Evolutionary conservation across 345 rosid genomes (phyloP), one percentile per base, ranked within the genome.

Genomic region (Psidium friedrichsthalianum): DNA sequence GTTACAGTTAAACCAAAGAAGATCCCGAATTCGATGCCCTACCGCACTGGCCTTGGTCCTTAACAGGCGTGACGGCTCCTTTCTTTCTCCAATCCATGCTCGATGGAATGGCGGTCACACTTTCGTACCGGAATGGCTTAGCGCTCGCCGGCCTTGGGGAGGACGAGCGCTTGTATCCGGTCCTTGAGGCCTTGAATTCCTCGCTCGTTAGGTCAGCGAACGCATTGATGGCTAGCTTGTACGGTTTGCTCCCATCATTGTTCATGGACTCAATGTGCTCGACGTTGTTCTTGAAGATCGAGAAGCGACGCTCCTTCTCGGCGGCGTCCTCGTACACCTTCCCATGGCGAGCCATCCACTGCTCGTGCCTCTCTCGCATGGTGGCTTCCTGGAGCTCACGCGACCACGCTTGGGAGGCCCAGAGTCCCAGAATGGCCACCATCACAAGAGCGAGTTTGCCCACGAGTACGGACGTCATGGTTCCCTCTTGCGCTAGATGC

Each of bases 1-100:
- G 20, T 27, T 61, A 7, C 14, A 61, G 16, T 61, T 27, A 61
- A 61, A 61, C 5, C 32, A 27, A 18, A 61, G 36, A 59, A 59
- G 36, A 27, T 58, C 69, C 69, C 32, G 32, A 58, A n/a, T 80
- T 85, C 25, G 18, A 42, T 52, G 51, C 69, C 40, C 40, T 84
- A 88, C 91, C 87, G 32, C 90, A 85, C 49, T 82, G 83, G n/a
- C 88, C 89, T 84, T 91, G 91, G 87, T 90, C 83, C 82, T 91
- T 91, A 40, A 91, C 21, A 3, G 61, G 55, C 32, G 90, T 90
- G 44, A 90, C 91, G 14, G 87, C 90, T 12, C 91, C 91, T 61
- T 78, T 74, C 53, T 61, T 78, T 84, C 87, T 88, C 93, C 92
- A 90, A 61, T 89, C 90, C 84, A 86, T 42, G 36, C 32, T 85